Conservation (phyloP, 495 filamentous ascomycete species). For the Chaetomidium leptoderma region DNA sequence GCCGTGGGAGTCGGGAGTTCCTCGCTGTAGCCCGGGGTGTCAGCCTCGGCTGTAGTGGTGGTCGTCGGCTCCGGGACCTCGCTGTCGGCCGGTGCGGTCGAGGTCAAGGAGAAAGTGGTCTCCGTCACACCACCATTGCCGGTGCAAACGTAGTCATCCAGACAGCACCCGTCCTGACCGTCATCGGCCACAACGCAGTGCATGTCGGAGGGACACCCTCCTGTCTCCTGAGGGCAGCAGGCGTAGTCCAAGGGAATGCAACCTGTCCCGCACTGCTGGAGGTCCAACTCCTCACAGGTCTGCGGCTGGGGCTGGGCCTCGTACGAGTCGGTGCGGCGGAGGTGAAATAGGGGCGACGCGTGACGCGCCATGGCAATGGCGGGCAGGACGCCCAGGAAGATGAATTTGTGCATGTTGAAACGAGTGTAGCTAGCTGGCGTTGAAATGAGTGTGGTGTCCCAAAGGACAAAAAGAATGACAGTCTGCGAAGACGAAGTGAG, state of each 20-base stretch:
- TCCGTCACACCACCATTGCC: slow-evolving; percentile 6
- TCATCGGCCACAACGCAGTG: slow-evolving; percentile 4
- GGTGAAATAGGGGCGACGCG: background rate
- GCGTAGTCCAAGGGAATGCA: slow-evolving; percentile 8
- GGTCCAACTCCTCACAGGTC: slow-evolving; percentile 2
- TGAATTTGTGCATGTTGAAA: slow-evolving; percentile 15
- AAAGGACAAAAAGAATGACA: slow-evolving; percentile 17
- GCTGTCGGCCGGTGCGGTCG: background rate
- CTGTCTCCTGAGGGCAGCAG: slow-evolving; percentile 1
- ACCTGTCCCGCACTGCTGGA: slow-evolving; percentile 6
- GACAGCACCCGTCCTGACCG: slow-evolving; percentile 10
- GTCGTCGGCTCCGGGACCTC: background rate
- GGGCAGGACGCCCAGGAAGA: slow-evolving; percentile 22
- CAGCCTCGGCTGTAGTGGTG: background rate
- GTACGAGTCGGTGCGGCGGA: slow-evolving; percentile 1
- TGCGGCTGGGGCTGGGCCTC: too few relatives aligned
- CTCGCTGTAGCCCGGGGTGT: background rate
- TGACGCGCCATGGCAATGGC: slow-evolving; percentile 11
- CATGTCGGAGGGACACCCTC: background rate
- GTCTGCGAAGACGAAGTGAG: slow-evolving; percentile 9
- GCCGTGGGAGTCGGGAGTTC: background rate
- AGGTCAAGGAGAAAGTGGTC: background rate
- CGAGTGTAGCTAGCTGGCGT: background rate
- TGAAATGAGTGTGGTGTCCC: slow-evolving; percentile 20
- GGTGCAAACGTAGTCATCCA: slow-evolving; percentile 2